These are phyloP conservation scores for Heliophila coronopifolia DNA, from an alignment of 441 rosid genomes.

Conservation along the genomic window DNA sequence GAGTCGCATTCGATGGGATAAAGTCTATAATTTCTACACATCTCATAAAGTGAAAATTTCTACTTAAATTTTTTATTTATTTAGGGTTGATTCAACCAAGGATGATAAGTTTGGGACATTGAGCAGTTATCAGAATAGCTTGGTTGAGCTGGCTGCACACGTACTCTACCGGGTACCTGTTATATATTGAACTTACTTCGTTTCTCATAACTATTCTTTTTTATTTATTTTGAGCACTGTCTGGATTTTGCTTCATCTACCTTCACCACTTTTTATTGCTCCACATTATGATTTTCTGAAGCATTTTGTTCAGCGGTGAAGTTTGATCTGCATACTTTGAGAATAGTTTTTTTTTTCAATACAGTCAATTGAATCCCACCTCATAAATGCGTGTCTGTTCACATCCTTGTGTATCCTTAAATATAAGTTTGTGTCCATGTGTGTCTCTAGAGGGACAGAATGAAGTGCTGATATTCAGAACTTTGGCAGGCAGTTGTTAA, in stretches of 20 bases:
- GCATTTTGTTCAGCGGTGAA: constrained; percentile 3
- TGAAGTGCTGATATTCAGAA: constrained; percentile 19
- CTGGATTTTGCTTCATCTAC: constrained; percentile 11
- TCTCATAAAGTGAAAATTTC: constrained; percentile 9
- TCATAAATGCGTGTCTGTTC: constrained; percentile 5
- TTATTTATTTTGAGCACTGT: constrained; percentile 5
- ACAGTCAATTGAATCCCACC: constrained; percentile 9
- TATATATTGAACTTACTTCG: constrained; percentile 6
- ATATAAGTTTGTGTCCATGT: constrained; percentile 8
- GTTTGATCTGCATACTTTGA: constrained; percentile 10
- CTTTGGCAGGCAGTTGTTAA: constrained; percentile 51
- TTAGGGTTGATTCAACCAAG: constrained; percentile 70
- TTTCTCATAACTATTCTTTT: not conserved
- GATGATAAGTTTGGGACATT: constrained; percentile 71
- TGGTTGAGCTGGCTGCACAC: constrained; percentile 80
- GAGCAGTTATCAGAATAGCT: constrained; percentile 51
- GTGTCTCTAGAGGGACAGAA: constrained; percentile 8
- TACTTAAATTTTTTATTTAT: constrained; percentile 22
- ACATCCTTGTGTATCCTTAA: constrained; percentile 10
- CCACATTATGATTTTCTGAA: constrained; percentile 12
- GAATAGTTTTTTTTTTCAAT: not conserved
- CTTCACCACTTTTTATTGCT: constrained; percentile 1
- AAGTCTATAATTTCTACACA: not conserved
- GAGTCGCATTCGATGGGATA: constrained; percentile 11
- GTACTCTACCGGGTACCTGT: constrained; percentile 63